Base-by-base conservation (phyloP, 2,329 filamentous ascomycete genomes). In the Colletotrichum karsti region DNA sequence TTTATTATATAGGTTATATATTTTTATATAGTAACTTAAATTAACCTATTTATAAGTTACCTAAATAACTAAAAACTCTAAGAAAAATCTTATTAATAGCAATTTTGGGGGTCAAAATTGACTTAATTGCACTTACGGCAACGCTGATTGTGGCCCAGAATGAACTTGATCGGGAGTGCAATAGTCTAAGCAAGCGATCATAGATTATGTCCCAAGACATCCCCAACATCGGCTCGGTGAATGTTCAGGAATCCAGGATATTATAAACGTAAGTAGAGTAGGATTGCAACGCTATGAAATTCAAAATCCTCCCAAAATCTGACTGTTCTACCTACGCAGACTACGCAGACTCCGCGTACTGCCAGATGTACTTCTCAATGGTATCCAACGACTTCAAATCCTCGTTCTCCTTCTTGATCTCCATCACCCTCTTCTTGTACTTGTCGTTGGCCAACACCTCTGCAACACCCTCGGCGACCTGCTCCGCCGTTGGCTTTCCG, bases 371-470 rank as follows among this genome's bases (percentile, higher is more conserved):
- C 62, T 58, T 64, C 53, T 71, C 67, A 4, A 70, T 13, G 7
- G 46, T 4, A 7, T 63, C 63, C 7, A 70, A 15, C 18, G 54
- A 15, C 54, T 71, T 63, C 70, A 80, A 68, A 5, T 61, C 72
- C 61, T 78, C 74, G 53, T 80, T 82, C 70, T 81, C 78, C 33
- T 63, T 51, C 54, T 71, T 72, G 15, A 81, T 70, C 56, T 77
- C 71, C 35, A 73, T 51, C 3, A 77, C 77, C 5, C 76, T 73
- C 61, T 65, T 69, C 69, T 78, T 78, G 67, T 75, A 82, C 22
- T 63, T 71, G 2, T 37, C 44, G 8, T 80, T 72, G 0, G 12
- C 53, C 37, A 83, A 67, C 0, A 83, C 68, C 22, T 70, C 71
- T 3, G 78, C 72, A 15, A 82, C 77, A 0, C 71, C 80, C 4